Evolutionary conservation across 331 rosid genomes (phyloP), one percentile per base, ranked within the genome.

Genomic region (Pyrus hybrid): DNA sequence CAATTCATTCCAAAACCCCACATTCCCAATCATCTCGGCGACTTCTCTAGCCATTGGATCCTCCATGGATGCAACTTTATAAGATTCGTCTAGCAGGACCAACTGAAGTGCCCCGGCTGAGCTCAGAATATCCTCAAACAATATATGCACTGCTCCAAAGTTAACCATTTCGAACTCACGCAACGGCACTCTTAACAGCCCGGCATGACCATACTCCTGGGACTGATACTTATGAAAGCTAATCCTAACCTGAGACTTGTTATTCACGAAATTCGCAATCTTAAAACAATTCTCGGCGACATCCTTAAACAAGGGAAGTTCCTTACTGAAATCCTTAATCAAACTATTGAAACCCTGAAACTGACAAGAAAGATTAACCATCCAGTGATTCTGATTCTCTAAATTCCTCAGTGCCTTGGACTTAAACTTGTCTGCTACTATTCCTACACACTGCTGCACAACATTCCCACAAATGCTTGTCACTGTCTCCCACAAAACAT

Each of bases 281-380:
- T 91, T 91, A 16, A 85, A 75, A 71, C 97, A 91, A 81, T 85
- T 88, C 65, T 83, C 89, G 8, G 80, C 35, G 1, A 88, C 93
- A 0, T 72, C 68, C 71, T 78, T 83, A 75, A 89, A 91, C 89
- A 91, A 80, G 1, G 83, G 87, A 77, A 93, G 91, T 26, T 85
- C 97, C 82, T 73, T 89, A 75, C 77, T 65, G 62, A 93, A 89
- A 76, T 91, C 97, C 88, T 88, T 87, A 65, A 91, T 76, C 79
- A 93, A 77, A 72, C 85, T 81, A 65, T 64, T 85, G 73, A 93
- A 86, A 1, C 88, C 98, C 69, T 85, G 98, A 68, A 75, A 80
- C 71, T 93, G 98, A 85, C 98, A 93, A 67, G 96, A 80, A 56
- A 91, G 93, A 74, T 93, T 93, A 65, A 93, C 91, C 98, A 93